A percentile compares a stretch with the other conserved stretches of the same genome.
Evolutionary conservation across 352 stramenopile genomes (phyloP).

Genomic region (Globisporangium paroecandrum): DNA sequence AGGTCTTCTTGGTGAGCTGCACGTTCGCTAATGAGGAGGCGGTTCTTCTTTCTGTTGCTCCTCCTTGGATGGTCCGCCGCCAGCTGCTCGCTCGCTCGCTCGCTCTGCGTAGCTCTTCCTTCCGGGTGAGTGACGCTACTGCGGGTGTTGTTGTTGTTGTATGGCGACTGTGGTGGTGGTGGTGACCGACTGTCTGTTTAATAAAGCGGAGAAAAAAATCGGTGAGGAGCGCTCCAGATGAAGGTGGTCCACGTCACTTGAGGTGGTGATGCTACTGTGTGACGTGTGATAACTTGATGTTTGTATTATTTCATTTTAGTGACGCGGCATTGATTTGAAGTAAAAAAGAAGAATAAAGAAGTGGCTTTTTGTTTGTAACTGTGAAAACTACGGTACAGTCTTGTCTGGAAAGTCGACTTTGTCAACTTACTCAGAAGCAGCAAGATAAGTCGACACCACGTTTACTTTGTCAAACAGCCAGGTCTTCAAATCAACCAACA

Average conservation of each 20-base stretch:
- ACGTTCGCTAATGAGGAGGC: constrained; percentile 6
- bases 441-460: background rate
- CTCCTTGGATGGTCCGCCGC: background rate
- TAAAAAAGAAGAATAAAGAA: background rate
- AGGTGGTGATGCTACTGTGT: background rate
- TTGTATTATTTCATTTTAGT: background rate
- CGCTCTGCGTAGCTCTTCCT: background rate
- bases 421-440: no score
- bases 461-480: no score
- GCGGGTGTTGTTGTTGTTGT: background rate
- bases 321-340: background rate
- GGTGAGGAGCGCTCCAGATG: background rate
- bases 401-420: background rate
- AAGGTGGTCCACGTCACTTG: background rate
- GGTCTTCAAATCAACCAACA: no score
- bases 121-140: background rate
- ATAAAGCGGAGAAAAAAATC: background rate
- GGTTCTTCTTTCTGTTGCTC: background rate
- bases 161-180: background rate
- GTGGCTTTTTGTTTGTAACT: background rate
- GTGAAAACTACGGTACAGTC: background rate
- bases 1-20: background rate
- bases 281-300: background rate
- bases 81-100: background rate
- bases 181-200: background rate